Evolutionary conservation across 1,284 basidiomycete genomes (phyloP).

Genomic region (Anthracocystis panici-leucophaei): DNA sequence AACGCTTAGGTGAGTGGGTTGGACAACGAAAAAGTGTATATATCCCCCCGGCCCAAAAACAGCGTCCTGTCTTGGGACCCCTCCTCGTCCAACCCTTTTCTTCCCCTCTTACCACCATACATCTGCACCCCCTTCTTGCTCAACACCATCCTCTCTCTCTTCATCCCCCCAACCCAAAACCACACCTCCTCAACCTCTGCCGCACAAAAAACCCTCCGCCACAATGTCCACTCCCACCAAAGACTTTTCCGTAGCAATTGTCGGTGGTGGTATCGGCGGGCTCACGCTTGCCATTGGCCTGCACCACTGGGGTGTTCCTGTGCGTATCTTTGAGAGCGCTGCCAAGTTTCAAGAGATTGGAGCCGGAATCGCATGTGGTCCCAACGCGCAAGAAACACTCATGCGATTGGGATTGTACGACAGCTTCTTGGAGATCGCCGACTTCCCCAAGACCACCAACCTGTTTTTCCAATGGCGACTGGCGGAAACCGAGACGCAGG

Average conservation of each 20-base stretch:
- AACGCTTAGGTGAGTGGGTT: no score
- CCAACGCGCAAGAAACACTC: slow-evolving; percentile 36
- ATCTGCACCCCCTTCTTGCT: no score
- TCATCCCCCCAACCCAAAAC: no score
- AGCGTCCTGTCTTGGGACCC: no score
- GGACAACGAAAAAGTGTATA: no score
- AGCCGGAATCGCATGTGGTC: slow-evolving; percentile 43
- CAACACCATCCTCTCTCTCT: no score
- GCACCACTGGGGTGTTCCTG: slow-evolving; percentile 23
- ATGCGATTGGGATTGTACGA: slow-evolving; percentile 37
- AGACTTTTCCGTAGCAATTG: slow-evolving; percentile 45
- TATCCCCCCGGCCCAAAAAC: no score
- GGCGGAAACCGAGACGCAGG: slow-evolving; percentile 33
- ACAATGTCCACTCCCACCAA: slow-evolving; percentile 16
- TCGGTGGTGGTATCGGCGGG: slow-evolving; percentile 57
- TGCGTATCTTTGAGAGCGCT: slow-evolving; percentile 49
- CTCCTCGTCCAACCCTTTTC: no score
- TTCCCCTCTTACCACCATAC: no score
- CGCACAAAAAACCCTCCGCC: no score
- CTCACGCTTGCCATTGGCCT: slow-evolving; percentile 50
- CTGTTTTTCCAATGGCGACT: slow-evolving; percentile 56
- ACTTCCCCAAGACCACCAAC: slow-evolving; percentile 40
- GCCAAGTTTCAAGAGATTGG: slow-evolving; percentile 48
- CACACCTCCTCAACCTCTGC: no score
- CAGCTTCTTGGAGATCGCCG: slow-evolving; percentile 40